phyloP scores from a whole-genome alignment of 2,329 filamentous ascomycete genomes.

The Trichoderma breve region DNA sequence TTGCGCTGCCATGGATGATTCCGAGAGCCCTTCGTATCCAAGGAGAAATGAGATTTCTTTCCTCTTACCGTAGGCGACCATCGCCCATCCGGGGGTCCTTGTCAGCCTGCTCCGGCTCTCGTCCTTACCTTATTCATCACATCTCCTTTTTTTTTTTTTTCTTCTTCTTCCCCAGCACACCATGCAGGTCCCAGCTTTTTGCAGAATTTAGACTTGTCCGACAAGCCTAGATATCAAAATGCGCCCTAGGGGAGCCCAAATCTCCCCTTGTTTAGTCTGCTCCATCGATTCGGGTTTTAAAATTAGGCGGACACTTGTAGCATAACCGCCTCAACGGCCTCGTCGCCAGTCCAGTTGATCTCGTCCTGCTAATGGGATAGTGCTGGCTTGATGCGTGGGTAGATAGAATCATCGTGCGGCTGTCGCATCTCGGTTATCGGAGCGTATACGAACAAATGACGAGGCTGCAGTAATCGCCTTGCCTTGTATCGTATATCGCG shows the following conservation, averaged over 20 bases:
- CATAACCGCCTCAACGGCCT: not conserved
- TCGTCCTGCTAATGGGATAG: not conserved
- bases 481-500: not conserved
- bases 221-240: not conserved
- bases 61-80: not conserved
- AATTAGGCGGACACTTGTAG: not conserved
- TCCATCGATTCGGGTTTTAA: not conserved
- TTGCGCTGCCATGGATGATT: not conserved
- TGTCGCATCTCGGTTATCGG: conserved; percentile 1
- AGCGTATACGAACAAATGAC: not conserved
- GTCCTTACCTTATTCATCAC: not conserved
- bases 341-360: not conserved
- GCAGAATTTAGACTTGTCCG: not conserved
- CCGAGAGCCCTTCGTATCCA: not conserved
- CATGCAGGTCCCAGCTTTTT: not conserved
- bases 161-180: not conserved
- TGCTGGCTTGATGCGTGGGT: not conserved
- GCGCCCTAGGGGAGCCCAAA: not conserved
- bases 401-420: not conserved
- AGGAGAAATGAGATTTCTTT: not conserved
- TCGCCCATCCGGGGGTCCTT: not conserved
- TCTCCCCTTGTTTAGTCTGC: not conserved
- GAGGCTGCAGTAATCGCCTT: not conserved
- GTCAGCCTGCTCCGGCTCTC: not conserved
- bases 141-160: not conserved